These are phyloP conservation scores for Ramalina intermedia DNA, from an alignment of 495 filamentous ascomycete species.

Conservation along the genomic window DNA sequence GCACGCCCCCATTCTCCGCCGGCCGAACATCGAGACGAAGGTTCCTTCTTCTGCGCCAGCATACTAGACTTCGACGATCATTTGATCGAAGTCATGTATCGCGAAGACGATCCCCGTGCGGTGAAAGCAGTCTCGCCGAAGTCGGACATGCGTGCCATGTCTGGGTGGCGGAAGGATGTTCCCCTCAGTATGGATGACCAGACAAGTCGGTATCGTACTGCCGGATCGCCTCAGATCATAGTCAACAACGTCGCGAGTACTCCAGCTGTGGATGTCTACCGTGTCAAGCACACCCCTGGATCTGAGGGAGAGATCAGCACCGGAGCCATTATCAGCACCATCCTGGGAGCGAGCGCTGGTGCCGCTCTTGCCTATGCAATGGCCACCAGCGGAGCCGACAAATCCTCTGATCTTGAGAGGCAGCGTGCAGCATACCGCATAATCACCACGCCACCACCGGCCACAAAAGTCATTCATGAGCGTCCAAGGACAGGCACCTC, in stretches of 20 bases:
- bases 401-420: constrained; percentile 18
- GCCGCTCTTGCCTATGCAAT: constrained; percentile 64
- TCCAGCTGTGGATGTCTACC: constrained; percentile 21
- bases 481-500: constrained; percentile 24
- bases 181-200: constrained; percentile 5
- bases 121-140: neutral
- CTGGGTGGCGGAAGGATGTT: constrained; percentile 13
- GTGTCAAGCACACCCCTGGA: constrained; percentile 17
- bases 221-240: constrained; percentile 15
- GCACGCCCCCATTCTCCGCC: constrained; percentile 43
- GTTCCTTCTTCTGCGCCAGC: constrained; percentile 44
- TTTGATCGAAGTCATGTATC: constrained; percentile 46
- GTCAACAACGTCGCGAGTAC: constrained; percentile 20
- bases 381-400: constrained; percentile 38
- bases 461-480: constrained; percentile 27
- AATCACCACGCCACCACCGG: constrained; percentile 32
- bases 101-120: constrained; percentile 9
- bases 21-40: constrained; percentile 34
- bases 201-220: neutral
- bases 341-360: constrained; percentile 63
- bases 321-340: constrained; percentile 49
- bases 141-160: constrained; percentile 5
- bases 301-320: constrained; percentile 27
- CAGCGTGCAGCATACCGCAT: constrained; percentile 20
- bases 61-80: constrained; percentile 47